Conservation (phyloP, 495 filamentous ascomycete genomes). For the Aspergillus diversus region DNA sequence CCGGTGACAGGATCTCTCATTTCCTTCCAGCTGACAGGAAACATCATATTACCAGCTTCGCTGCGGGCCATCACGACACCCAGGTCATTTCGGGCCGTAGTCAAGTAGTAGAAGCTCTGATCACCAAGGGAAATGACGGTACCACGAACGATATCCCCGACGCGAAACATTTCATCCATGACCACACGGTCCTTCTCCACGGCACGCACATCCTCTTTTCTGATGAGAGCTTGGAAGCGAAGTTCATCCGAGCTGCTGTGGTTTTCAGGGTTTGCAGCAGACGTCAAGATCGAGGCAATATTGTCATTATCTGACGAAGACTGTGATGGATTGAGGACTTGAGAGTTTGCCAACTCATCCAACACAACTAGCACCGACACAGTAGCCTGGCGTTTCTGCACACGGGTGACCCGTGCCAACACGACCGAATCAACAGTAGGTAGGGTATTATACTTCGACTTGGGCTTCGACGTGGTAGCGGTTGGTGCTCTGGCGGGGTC, state of each 20-base stretch:
- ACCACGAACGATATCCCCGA: constrained; percentile 90
- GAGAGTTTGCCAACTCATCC: constrained; percentile 42
- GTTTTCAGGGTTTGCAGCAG: constrained; percentile 49
- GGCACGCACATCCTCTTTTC: constrained; percentile 87
- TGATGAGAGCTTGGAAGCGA: constrained; percentile 55
- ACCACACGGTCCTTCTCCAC: constrained; percentile 95
- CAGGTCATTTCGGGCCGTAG: constrained; percentile 85
- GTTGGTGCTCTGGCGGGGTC: constrained; percentile 10
- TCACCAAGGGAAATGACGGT: constrained; percentile 91
- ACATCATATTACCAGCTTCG: constrained; percentile 86
- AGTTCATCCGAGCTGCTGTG: constrained; percentile 52
- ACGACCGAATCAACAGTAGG: constrained; percentile 80
- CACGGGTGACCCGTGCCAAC: constrained; percentile 81
- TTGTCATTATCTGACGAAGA: constrained; percentile 53
- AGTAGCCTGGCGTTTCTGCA: constrained; percentile 78
- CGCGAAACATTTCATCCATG: constrained; percentile 87
- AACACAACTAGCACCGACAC: constrained; percentile 80
- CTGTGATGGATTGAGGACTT: constrained; percentile 45
- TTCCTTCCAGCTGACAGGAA: constrained; percentile 92
- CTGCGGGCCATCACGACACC: constrained; percentile 94
- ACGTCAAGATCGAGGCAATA: constrained; percentile 48
- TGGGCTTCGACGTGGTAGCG: constrained; percentile 25
- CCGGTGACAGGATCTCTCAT: constrained; percentile 86
- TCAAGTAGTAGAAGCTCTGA: constrained; percentile 90
- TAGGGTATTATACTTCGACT: constrained; percentile 63